A percentile compares a stretch with the other conserved stretches of the same genome.
Evolutionary conservation across 2,329 filamentous ascomycete genomes (phyloP).

Genomic region (Didymella keratinophila): DNA sequence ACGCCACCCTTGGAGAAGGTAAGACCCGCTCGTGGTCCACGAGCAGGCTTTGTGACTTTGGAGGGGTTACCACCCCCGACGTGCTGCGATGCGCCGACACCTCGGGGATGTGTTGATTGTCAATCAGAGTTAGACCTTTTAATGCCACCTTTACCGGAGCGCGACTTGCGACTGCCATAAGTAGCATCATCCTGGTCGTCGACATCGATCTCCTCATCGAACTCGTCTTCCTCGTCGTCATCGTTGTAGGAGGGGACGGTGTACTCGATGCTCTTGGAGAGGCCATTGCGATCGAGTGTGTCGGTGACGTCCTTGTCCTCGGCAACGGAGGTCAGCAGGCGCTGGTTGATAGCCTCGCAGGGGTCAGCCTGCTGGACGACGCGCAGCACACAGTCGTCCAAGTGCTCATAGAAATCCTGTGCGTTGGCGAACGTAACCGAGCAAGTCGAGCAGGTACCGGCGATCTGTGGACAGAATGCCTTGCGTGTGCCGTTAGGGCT

Average conservation of each 20-base stretch:
- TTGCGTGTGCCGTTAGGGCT: conserved; percentile 63
- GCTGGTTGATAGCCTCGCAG: conserved; percentile 54
- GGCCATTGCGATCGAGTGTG: conserved; percentile 50
- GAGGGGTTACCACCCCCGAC: conserved; percentile 45
- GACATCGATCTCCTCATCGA: conserved; percentile 63
- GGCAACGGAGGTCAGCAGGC: conserved; percentile 51
- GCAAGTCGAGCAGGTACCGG: conserved; percentile 92
- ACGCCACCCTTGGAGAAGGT: conserved; percentile 81
- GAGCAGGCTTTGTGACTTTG: conserved; percentile 52
- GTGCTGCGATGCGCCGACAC: conserved; percentile 51
- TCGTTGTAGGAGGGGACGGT: conserved; percentile 58
- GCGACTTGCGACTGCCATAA: conserved; percentile 58
- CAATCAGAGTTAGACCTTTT: conserved; percentile 62
- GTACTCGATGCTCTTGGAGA: conserved; percentile 56
- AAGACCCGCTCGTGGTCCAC: conserved; percentile 63
- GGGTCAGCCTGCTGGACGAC: conserved; percentile 61
- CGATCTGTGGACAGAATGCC: conserved; percentile 71
- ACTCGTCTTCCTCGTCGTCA: conserved; percentile 67
- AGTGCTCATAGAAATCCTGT: conserved; percentile 97
- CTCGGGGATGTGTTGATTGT: conserved; percentile 60
- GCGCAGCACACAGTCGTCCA: conserved; percentile 74
- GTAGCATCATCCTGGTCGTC: conserved; percentile 62
- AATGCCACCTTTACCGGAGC: conserved; percentile 58
- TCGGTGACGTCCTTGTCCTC: conserved; percentile 52
- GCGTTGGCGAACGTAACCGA: conserved; percentile 82